Base-by-base conservation (phyloP, 2,329 filamentous ascomycete species). In the Fusarium anthophilum region DNA sequence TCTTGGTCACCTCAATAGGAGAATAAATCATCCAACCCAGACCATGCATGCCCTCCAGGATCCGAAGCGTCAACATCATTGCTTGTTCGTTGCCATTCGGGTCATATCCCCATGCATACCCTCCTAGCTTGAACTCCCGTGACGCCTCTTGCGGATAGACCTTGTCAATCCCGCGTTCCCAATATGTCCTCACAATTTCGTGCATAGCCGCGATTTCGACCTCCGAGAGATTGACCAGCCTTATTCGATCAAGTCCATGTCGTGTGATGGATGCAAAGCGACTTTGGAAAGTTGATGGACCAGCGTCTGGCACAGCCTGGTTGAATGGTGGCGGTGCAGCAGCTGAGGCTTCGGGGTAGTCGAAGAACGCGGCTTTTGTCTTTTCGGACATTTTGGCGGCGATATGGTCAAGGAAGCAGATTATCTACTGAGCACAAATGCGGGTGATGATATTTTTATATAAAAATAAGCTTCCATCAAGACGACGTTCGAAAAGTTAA, bases 11-110 rank as follows among this genome's bases (percentile, higher is more conserved):
- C 9, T 73, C 64, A 8, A 75, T 58, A 2, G 69, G 18, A 0
- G 72, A 61, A 15, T 73, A 65, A 5, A 74, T 30, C 1, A 73
- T 14, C 72, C 72, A 75, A 0, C 54, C 64, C 26, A 63, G 22
- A 2, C 38, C 15, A 9, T 66, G 47, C 24, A 73, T 9, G 2
- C 30, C 32, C n/a, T 75, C 57, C 3, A 74, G 8, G 1, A 74
- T 47, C 5, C 41, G 51, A 17, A 74, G 24, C 11, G 69, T 24
- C 13, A 74, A 35, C 10, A 68, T 6, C 5, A 72, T 43, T 3
- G 72, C 60, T 6, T 75, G 64, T 11, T 74, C 64, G 3, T 65
- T 53, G 1, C 72, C 72, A 28, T 70, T 62, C 0, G 20, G 35
- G 7, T 53, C 54, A 5, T 66, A 59, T 1, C n/a, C 32, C 72